Conservation (phyloP, 2,329 filamentous ascomycete genomes). For the Epichloe uncinata region DNA sequence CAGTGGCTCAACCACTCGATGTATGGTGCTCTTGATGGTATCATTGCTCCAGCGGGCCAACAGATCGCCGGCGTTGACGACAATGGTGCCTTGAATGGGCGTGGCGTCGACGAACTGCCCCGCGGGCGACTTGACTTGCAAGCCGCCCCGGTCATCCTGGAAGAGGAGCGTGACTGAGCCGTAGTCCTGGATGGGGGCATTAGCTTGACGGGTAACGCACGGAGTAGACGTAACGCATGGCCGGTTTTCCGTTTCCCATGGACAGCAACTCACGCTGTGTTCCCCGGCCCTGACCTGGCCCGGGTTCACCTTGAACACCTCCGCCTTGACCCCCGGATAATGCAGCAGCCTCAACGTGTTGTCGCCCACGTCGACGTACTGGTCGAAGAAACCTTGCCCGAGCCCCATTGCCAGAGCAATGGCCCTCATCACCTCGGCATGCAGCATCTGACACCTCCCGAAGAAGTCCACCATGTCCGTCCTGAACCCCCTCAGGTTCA, state of each 20-base stretch:
- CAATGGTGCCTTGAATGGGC: constrained; percentile 68
- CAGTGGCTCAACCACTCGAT: constrained; percentile 80
- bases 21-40: constrained; percentile 77
- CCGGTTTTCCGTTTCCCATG: too few species aligned
- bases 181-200: constrained; percentile 30
- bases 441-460: constrained; percentile 57
- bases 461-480: constrained; percentile 64
- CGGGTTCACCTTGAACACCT: constrained; percentile 52
- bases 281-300: constrained; percentile 64
- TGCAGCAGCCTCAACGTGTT: constrained; percentile 64
- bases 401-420: constrained; percentile 73
- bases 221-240: not conserved
- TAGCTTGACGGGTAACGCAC: too few species aligned
- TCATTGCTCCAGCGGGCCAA: constrained; percentile 84
- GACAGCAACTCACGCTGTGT: constrained; percentile 40
- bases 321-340: constrained; percentile 54
- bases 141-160: constrained; percentile 42
- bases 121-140: constrained; percentile 53
- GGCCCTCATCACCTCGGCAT: constrained; percentile 69
- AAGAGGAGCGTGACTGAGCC: constrained; percentile 49
- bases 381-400: constrained; percentile 60
- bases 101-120: constrained; percentile 72
- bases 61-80: constrained; percentile 82
- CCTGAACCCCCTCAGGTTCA: constrained; percentile 45
- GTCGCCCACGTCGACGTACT: constrained; percentile 54